Conservation (phyloP, 176 grass and related monocot genomes). For the Bromus sterilis region DNA sequence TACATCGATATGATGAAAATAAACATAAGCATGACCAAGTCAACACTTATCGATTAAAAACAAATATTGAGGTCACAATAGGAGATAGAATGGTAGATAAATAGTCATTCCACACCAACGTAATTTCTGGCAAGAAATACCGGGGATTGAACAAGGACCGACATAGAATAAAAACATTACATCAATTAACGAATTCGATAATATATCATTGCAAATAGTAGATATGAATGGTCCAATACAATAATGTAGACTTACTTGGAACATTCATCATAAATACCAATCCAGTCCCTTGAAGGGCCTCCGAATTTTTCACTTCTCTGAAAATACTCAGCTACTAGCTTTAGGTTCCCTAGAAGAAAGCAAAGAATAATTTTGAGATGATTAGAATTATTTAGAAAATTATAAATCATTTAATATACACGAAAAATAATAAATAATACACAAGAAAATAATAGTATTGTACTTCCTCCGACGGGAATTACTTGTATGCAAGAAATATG, state of each 20-base stretch:
- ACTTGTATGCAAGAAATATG: too few relatives aligned
- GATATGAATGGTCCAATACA: background rate
- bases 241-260: slow-evolving; percentile 71
- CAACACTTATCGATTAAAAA: background rate
- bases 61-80: background rate
- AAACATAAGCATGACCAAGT: background rate
- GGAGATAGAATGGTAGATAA: background rate
- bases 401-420: background rate
- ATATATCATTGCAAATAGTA: background rate
- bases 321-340: slow-evolving; percentile 86
- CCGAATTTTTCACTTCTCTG: slow-evolving; percentile 87
- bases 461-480: too few relatives aligned
- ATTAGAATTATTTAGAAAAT: background rate
- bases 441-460: background rate
- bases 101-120: background rate
- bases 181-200: background rate
- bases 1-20: background rate
- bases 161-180: background rate
- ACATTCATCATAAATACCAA: slow-evolving; percentile 97
- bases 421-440: background rate
- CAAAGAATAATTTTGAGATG: background rate
- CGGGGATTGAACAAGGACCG: background rate
- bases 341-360: slow-evolving; percentile 61
- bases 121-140: background rate
- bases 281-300: slow-evolving; percentile 91